Evolutionary conservation across 345 rosid genomes (phyloP).

Genomic region (Ceriops tagal): DNA sequence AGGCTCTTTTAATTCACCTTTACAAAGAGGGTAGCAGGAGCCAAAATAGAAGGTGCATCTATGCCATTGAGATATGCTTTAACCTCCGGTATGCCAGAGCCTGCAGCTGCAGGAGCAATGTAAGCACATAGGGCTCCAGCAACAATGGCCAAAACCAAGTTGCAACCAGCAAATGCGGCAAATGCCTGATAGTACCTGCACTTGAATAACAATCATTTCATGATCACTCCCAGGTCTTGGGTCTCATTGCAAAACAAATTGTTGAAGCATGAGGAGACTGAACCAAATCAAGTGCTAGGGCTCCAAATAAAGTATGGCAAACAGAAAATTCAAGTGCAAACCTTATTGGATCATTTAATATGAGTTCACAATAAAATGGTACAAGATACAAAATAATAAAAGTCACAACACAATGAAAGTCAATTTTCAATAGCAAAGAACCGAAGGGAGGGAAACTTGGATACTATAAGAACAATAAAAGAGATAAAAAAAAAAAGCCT

Average conservation of each 20-base stretch:
- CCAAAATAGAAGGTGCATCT: slow-evolving; percentile 85
- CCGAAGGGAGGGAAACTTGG: no score
- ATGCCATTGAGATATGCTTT: slow-evolving; percentile 94
- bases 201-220: slow-evolving; percentile 17
- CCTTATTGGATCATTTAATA: background rate
- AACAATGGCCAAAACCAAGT: slow-evolving; percentile 55
- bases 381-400: no score
- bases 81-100: slow-evolving; percentile 94
- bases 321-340: background rate
- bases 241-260: background rate
- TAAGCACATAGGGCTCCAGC: slow-evolving; percentile 81
- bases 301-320: background rate
- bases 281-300: background rate
- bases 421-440: no score
- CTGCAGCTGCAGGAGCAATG: slow-evolving; percentile 89
- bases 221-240: slow-evolving; percentile 10
- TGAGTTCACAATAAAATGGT: no score
- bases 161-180: slow-evolving; percentile 55
- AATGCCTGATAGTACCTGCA: slow-evolving; percentile 73
- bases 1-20: slow-evolving; percentile 46
- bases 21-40: slow-evolving; percentile 79
- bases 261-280: background rate
- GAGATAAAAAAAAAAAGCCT: no score
- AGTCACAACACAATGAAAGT: no score
- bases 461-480: no score